Evolutionary conservation across 2,329 filamentous ascomycete species (phyloP).

Genomic region (Lithohypha guttulata): DNA sequence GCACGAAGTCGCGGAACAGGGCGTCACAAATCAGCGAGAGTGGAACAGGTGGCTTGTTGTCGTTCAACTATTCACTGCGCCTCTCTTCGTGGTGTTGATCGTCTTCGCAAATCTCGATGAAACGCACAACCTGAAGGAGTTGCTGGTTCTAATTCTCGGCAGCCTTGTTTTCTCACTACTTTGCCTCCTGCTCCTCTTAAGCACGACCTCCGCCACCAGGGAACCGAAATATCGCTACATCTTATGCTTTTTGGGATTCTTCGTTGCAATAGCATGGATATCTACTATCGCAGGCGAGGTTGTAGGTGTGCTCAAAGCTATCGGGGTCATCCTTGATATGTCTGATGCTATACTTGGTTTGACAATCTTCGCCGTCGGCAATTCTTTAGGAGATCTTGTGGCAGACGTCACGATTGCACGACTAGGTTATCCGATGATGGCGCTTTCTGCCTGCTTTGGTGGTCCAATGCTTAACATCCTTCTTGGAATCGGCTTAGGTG

Average conservation of each 20-base stretch:
- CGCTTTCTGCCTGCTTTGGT: slow-evolving; percentile 87
- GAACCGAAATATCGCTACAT: slow-evolving; percentile 65
- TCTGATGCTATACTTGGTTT: slow-evolving; percentile 80
- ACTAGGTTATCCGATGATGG: slow-evolving; percentile 94
- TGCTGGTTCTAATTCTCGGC: slow-evolving; percentile 49
- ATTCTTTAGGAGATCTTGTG: slow-evolving; percentile 86
- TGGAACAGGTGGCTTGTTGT: slow-evolving; percentile 91
- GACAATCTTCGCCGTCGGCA: slow-evolving; percentile 92
- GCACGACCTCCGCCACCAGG: slow-evolving; percentile 55
- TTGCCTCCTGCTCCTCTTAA: slow-evolving; percentile 54
- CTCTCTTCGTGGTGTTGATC: slow-evolving; percentile 68
- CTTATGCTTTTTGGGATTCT: slow-evolving; percentile 80
- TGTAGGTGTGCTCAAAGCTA: slow-evolving; percentile 82
- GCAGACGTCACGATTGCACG: slow-evolving; percentile 90
- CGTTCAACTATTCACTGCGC: slow-evolving; percentile 76
- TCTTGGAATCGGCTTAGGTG: slow-evolving; percentile 83
- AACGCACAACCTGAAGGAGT: slow-evolving; percentile 32
- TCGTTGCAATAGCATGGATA: slow-evolving; percentile 91
- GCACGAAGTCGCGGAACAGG: slow-evolving; percentile 24
- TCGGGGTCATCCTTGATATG: slow-evolving; percentile 85
- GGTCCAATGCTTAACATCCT: slow-evolving; percentile 97
- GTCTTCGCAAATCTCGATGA: slow-evolving; percentile 49
- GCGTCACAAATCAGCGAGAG: slow-evolving; percentile 31
- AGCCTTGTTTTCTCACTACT: slow-evolving; percentile 59
- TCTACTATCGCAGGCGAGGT: slow-evolving; percentile 92